Percentiles rank a stretch among this genome's conserved stretches.
These are phyloP conservation scores for Cnidoscolus chayamansa DNA, from an alignment of 441 rosid genomes.

Conservation along the genomic window DNA sequence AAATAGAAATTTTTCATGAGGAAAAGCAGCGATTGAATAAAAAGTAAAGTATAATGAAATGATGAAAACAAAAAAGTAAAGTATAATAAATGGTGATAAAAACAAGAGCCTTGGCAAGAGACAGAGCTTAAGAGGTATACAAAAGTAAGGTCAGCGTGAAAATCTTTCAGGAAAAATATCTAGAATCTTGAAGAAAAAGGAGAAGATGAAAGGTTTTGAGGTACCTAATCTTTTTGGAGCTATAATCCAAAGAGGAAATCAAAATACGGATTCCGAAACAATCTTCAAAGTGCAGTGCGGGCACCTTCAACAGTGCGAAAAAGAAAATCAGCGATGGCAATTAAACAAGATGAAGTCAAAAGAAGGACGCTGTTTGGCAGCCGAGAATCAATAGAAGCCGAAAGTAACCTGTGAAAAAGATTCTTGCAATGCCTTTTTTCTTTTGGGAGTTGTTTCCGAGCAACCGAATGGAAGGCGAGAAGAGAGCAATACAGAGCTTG, in stretches of 20 bases:
- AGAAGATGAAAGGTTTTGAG: not conserved
- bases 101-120: too few relatives aligned
- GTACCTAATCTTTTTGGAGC: slow-evolving; percentile 15
- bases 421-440: slow-evolving; percentile 11
- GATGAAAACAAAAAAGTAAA: not conserved
- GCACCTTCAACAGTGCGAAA: not conserved
- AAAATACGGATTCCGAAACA: slow-evolving; percentile 9
- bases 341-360: not conserved
- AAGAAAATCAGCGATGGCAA: slow-evolving; percentile 2
- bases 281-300: slow-evolving; percentile 14
- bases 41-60: too few relatives aligned
- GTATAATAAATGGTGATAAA: too few relatives aligned
- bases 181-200: not conserved
- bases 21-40: too few relatives aligned
- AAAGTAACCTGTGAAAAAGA: slow-evolving; percentile 2
- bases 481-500: not conserved
- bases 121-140: not conserved
- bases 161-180: not conserved
- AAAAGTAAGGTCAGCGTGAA: not conserved
- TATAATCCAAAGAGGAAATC: not conserved
- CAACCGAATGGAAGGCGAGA: not conserved
- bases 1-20: too few relatives aligned
- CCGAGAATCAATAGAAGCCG: not conserved
- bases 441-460: slow-evolving; percentile 5
- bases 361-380: not conserved